These are phyloP conservation scores for Metroxylon sagu DNA, from an alignment of 176 grass and related monocot genomes.

Conservation along the genomic window DNA sequence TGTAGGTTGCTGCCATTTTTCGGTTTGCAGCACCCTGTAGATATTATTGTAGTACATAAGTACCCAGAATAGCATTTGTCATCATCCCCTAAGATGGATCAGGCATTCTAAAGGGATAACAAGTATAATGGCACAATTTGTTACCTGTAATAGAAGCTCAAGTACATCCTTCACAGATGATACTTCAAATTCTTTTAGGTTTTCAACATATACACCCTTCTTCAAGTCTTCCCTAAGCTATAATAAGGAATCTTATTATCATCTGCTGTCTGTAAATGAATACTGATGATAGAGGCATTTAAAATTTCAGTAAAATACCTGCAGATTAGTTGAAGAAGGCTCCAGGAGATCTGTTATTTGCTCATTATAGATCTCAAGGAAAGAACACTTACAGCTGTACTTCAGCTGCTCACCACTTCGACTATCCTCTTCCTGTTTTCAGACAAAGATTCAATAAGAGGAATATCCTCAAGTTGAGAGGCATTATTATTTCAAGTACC, in stretches of 20 bases:
- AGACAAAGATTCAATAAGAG: too few relatives aligned
- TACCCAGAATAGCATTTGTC: too few relatives aligned
- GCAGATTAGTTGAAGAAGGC: constrained; percentile 77
- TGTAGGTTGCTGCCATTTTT: constrained; percentile 91
- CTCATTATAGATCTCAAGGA: constrained; percentile 95
- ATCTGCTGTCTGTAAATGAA: too few relatives aligned
- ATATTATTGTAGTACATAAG: neutral
- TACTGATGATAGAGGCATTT: constrained; percentile 1
- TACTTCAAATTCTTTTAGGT: constrained; percentile 63
- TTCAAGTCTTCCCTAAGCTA: constrained; percentile 91
- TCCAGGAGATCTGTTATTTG: constrained; percentile 93
- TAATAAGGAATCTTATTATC: constrained; percentile 3
- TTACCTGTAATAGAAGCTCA: constrained; percentile 71
- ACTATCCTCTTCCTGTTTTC: constrained; percentile 60
- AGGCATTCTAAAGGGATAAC: too few relatives aligned
- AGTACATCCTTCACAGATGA: constrained; percentile 74
- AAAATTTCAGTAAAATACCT: constrained; percentile 29
- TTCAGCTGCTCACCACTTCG: constrained; percentile 53
- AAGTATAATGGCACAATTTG: too few relatives aligned
- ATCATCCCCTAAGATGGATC: too few relatives aligned
- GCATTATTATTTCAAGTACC: neutral
- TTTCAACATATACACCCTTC: constrained; percentile 91
- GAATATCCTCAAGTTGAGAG: too few relatives aligned
- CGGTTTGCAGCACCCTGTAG: constrained; percentile 69
- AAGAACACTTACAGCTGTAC: constrained; percentile 84